phyloP scores from a whole-genome alignment of 495 filamentous ascomycete genomes.

The Extremus antarcticus region DNA sequence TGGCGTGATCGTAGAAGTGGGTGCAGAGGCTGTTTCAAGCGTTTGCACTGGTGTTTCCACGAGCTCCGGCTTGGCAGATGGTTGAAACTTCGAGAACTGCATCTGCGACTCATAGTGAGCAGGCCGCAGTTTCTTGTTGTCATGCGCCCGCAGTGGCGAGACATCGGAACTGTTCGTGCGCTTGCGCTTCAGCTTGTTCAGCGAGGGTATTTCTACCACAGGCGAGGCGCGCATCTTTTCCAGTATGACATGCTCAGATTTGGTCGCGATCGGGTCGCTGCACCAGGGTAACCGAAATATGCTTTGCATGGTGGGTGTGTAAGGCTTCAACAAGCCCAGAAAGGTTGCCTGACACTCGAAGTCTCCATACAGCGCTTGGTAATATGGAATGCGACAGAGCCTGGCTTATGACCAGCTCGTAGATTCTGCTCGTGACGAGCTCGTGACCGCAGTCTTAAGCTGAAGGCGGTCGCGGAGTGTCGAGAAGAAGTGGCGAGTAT shows the following conservation, averaged over 20 bases:
- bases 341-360: conserved; percentile 2
- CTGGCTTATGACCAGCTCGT: not conserved
- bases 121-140: conserved; percentile 19
- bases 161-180: conserved; percentile 24
- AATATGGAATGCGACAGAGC: conserved; percentile 4
- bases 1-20: not conserved
- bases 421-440: not conserved
- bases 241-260: conserved; percentile 22
- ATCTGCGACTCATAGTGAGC: not conserved
- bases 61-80: not conserved
- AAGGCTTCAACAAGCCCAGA: conserved; percentile 7
- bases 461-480: not conserved
- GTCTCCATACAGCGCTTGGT: conserved; percentile 9
- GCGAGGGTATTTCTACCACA: conserved; percentile 27
- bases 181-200: conserved; percentile 31
- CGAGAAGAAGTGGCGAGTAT: not conserved
- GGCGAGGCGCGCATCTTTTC: conserved; percentile 27
- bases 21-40: not conserved
- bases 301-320: conserved; percentile 27
- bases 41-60: not conserved
- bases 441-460: not conserved
- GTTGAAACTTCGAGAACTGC: not conserved
- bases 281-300: conserved; percentile 32
- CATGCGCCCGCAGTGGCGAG: conserved; percentile 15
- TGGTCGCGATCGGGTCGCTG: conserved; percentile 23